These are phyloP conservation scores for Monilinia fructigena DNA, from an alignment of 2,329 filamentous ascomycete species.

Conservation along the genomic window DNA sequence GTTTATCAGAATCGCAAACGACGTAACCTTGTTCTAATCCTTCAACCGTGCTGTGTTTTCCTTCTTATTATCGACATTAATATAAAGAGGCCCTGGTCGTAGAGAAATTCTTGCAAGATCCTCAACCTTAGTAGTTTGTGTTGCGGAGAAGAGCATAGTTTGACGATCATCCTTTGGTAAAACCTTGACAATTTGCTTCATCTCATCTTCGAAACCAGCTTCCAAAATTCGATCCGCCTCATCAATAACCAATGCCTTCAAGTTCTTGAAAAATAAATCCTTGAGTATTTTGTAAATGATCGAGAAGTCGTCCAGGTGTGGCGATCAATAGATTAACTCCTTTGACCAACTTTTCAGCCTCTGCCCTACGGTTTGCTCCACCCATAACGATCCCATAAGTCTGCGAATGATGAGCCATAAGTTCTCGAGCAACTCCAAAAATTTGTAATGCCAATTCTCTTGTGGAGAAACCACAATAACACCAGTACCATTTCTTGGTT, in stretches of 20 bases:
- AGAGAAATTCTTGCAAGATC: constrained; percentile 93
- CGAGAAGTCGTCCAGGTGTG: constrained; percentile 86
- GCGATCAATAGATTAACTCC: constrained; percentile 94
- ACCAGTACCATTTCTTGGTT: constrained; percentile 89
- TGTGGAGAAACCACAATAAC: constrained; percentile 89
- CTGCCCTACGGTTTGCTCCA: constrained; percentile 84
- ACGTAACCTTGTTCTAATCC: constrained; percentile 96
- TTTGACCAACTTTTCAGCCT: constrained; percentile 91
- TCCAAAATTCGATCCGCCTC: constrained; percentile 96
- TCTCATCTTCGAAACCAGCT: constrained; percentile 98
- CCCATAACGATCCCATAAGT: constrained; percentile 96
- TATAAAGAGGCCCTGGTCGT: constrained; percentile 85
- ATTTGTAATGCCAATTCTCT: constrained; percentile 94
- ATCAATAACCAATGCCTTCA: constrained; percentile 90
- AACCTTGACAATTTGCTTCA: constrained; percentile 94
- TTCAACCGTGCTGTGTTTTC: constrained; percentile 88
- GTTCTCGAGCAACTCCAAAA: constrained; percentile 88
- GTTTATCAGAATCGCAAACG: constrained; percentile 87
- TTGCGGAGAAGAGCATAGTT: constrained; percentile 98
- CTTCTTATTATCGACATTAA: constrained; percentile 91
- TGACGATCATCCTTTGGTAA: constrained; percentile 83
- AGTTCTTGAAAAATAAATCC: constrained; percentile 90
- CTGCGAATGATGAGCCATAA: constrained; percentile 91
- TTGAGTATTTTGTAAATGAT: constrained; percentile 90
- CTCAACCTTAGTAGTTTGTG: constrained; percentile 97